These are phyloP conservation scores for Fusarium tjaetaba DNA, from an alignment of 2,329 filamentous ascomycete genomes.

Conservation along the genomic window DNA sequence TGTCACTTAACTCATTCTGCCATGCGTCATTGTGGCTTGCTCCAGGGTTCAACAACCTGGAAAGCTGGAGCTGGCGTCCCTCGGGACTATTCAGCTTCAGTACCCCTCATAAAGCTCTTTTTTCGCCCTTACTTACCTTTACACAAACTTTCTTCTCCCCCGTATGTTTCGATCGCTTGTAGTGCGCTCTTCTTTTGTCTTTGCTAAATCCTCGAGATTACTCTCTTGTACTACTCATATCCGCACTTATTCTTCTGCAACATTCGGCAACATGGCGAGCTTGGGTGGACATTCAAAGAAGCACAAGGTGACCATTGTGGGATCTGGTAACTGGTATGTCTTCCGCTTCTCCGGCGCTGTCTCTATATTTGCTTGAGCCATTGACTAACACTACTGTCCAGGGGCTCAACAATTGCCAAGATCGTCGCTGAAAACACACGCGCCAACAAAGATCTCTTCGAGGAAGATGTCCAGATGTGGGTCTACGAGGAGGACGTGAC, in stretches of 20 bases:
- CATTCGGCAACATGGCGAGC: constrained; percentile 47
- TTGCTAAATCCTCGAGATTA: constrained; percentile 25
- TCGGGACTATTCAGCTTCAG: constrained; percentile 27
- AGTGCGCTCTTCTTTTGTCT: constrained; percentile 19
- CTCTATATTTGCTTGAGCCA: background rate
- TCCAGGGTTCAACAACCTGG: constrained; percentile 44
- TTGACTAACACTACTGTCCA: constrained; percentile 53
- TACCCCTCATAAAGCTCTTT: constrained; percentile 39
- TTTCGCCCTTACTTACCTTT: background rate
- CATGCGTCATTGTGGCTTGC: constrained; percentile 45
- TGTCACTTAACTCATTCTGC: constrained; percentile 39
- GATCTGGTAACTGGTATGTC: constrained; percentile 91
- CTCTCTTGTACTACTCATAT: constrained; percentile 13
- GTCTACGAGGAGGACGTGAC: constrained; percentile 93
- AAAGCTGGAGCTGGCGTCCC: constrained; percentile 30
- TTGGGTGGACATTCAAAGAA: constrained; percentile 70
- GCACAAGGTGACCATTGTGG: constrained; percentile 93
- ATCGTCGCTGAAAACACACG: constrained; percentile 93
- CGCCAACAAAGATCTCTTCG: constrained; percentile 81
- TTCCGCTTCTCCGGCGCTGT: background rate
- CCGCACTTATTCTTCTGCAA: constrained; percentile 28
- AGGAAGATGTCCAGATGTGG: constrained; percentile 96
- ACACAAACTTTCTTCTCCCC: background rate
- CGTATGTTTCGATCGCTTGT: constrained; percentile 41
- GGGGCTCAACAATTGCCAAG: constrained; percentile 97